These are phyloP conservation scores for Colletotrichum costaricense DNA, from an alignment of 2,329 filamentous ascomycete species.

Conservation along the genomic window DNA sequence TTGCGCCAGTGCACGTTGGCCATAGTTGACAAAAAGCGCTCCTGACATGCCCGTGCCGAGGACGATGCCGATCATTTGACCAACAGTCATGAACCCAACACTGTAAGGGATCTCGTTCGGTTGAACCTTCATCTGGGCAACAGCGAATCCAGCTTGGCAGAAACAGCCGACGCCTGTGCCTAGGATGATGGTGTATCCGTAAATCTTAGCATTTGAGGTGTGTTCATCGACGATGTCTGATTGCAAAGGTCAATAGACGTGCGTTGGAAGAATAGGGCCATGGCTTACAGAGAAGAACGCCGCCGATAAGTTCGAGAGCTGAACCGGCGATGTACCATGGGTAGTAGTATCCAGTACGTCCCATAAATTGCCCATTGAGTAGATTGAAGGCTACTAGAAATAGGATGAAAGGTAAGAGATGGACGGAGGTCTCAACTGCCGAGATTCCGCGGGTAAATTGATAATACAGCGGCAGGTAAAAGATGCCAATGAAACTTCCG, in stretches of 20 bases:
- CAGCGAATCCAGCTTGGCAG: conserved; percentile 46
- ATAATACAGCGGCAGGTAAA: conserved; percentile 63
- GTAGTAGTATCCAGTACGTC: conserved; percentile 52
- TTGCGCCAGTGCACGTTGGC: not conserved
- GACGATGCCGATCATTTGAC: conserved; percentile 20
- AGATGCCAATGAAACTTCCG: conserved; percentile 48
- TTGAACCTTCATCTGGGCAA: conserved; percentile 45
- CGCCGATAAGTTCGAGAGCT: conserved; percentile 47
- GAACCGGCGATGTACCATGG: conserved; percentile 51
- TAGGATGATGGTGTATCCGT: conserved; percentile 50
- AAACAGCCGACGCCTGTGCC: conserved; percentile 50
- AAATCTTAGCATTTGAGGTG: conserved; percentile 37
- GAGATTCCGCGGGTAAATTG: conserved; percentile 57
- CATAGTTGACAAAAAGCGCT: conserved; percentile 31
- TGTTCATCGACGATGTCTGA: conserved; percentile 37
- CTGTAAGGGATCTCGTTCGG: conserved; percentile 41
- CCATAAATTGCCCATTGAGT: conserved; percentile 52
- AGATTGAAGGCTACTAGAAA: conserved; percentile 48
- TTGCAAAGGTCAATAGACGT: not conserved
- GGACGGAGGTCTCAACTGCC: conserved; percentile 50
- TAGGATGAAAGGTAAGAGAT: conserved; percentile 53
- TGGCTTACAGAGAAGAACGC: conserved; percentile 45
- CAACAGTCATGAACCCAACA: conserved; percentile 50
- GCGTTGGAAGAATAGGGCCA: not conserved
- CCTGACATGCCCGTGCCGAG: conserved; percentile 34